Evolutionary conservation across 257 asterid species (phyloP), one percentile per base, ranked within the genome.

Genomic region (Buddleja alternifolia): DNA sequence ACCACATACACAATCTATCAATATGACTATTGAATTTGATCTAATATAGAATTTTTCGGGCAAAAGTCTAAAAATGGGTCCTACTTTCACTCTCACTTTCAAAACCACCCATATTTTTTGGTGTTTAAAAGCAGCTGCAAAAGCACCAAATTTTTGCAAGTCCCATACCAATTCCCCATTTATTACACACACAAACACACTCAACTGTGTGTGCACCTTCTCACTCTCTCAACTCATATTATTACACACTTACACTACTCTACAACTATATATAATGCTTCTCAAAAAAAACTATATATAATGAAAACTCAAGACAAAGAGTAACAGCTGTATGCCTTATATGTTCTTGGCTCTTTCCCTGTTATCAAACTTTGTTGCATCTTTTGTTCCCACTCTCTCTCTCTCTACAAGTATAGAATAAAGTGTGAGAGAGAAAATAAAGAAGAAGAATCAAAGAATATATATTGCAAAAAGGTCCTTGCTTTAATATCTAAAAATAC

Each of bases 101-200:
- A 67, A 40, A 85, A 50, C 72, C 68, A 54, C 71, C 83, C 42
- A 10, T 20, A n/a, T 58, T 21, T 70, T 55, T 54, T 25, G 14
- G 78, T 63, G 75, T 78, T 65, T 81, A 85, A 84, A 84, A 78
- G 83, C 82, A 77, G 87, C 88, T 80, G 81, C 80, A 63, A 75
- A 69, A 76, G 74, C 57, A 78, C 34, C 34, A 29, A 29, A 29
- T 29, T 29, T 29, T 29, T 2, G 3, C 2, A 29, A 5, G 2
- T 5, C 34, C 34, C 34, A 29, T 1, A 29, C 34, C 34, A 29
- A 29, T 29, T 29, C 34, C 34, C 34, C 34, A 29, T 29, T 29
- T 29, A 29, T 29, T 8, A 53, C 62, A 59, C 75, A 15, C 75
- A 55, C 62, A 46, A 23, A 62, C 83, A 75, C 80, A 5, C 62